Conservation (phyloP, 192 early-diverging fungal genomes). For the Paraglomus brasilianum region DNA sequence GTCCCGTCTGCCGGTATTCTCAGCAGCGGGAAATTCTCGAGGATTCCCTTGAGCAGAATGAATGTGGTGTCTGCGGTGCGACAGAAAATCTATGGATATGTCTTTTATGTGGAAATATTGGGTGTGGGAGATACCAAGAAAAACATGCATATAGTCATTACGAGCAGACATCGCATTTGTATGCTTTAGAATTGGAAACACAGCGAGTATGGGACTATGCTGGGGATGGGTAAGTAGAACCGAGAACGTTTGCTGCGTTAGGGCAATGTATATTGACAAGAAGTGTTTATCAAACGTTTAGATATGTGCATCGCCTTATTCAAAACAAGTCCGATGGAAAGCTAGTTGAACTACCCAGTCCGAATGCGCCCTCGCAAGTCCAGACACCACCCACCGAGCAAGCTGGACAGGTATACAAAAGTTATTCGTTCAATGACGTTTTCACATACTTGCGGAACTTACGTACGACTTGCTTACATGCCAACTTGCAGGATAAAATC, state of each 20-base stretch:
- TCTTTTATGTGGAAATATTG: conserved; percentile 92
- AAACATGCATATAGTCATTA: conserved; percentile 92
- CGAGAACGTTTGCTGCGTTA: background rate
- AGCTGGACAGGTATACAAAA: background rate
- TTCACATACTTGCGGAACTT: background rate
- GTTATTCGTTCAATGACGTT: background rate
- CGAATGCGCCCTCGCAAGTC: conserved; percentile 4
- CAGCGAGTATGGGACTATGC: conserved; percentile 99
- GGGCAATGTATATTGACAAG: background rate
- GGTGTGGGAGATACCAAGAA: conserved; percentile 90
- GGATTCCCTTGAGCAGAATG: conserved; percentile 36
- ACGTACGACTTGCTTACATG: conserved; percentile 12
- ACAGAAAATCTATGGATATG: conserved; percentile 93
- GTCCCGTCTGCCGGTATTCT: conserved; percentile 89
- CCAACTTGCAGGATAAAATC: conserved; percentile 63
- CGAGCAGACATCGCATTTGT: conserved; percentile 77
- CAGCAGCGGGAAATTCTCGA: conserved; percentile 42
- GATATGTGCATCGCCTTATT: conserved; percentile 90
- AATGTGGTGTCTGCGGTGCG: conserved; percentile 76
- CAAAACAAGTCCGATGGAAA: conserved; percentile 92
- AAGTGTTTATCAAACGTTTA: background rate
- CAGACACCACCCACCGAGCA: conserved; percentile 9
- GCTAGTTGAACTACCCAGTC: conserved; percentile 78
- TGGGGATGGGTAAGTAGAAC: conserved; percentile 70
- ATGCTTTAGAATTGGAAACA: conserved; percentile 90